Evolutionary conservation across 768 basidiomycete genomes (phyloP), one percentile per base, ranked within the genome.

Genomic region (Strobilomyces confusus): DNA sequence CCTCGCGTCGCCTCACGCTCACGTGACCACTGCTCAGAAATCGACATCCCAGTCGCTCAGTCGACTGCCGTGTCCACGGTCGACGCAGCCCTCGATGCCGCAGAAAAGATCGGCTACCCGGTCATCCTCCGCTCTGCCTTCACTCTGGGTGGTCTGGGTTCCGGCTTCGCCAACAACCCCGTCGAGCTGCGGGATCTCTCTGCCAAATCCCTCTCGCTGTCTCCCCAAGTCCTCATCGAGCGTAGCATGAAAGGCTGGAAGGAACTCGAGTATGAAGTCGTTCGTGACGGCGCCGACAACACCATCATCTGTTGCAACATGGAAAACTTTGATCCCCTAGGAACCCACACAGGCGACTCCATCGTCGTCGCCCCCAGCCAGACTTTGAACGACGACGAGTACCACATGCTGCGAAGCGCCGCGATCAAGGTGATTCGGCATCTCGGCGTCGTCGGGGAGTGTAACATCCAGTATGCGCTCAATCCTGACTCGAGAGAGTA

Each of bases 171-270:
- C 44, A 85, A 95, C 66, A 84, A 98, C 69, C 79, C 92, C 13
- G 90, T 97, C 57, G 97, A 99, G 76, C 75, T 99, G 51, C 87
- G 93, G 52, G 95, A 99, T 71, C 78, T 99, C 22, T 83, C 93
- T 40, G 95, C 97, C 22, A 95, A 91, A 72, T 83, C 87, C 66
- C 81, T 99, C 49, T 86, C 85, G 66, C 78, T 98, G 26, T 89
- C 87, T 60, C 95, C 97, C 44, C 97, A 98, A 69, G 91, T 98
- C 41, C 80, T 99, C 52, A 94, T 99, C 58, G 97, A 98, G 74
- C 89, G 94, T 46, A 92, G 89, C 61, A 90, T 99, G 87, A 98
- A 98, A 73, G 97, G 97, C 29, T 99, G 97, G 97, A 99, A 99
- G 70, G 97, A 99, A 74, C 80, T 98, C 58, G 97, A 99, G 73